Base-by-base conservation (phyloP, 2,329 filamentous ascomycete species). In the Claviceps digitariae region DNA sequence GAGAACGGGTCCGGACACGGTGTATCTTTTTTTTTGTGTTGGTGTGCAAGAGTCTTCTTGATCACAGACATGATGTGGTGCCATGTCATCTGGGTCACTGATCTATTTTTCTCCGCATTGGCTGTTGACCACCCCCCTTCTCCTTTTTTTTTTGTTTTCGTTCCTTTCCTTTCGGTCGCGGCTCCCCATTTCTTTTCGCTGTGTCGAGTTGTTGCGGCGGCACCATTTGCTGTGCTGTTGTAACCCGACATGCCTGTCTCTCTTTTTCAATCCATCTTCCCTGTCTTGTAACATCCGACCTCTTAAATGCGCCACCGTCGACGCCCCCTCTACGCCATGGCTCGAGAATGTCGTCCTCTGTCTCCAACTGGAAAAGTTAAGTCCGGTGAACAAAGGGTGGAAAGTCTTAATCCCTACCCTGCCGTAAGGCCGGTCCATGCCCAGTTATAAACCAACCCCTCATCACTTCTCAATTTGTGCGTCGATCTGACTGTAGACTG, bases 281-380 rank as follows among this genome's bases (percentile, higher is more conserved):
- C 40, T 41, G 21, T 29, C 44, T 17, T 43, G 45, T 41, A 48
- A 34, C 25, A 48, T 52, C 12, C 25, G 23, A 43, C 25, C 36
- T n/a, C 17, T 20, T 48, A 12, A 36, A 31, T 40, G 51, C 44
- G 51, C 36, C 25, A 23, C 15, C 31, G 43, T 47, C 17, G 31
- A 40, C 29, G 43, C 43, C 49, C 49, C 17, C 23, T 51, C 43
- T 27, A 31, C 50, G 50, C 31, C 50, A 52, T 47, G 50, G 31
- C 41, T 47, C 50, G 31, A 52, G 23, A 36, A 52, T 17, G 31
- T 40, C 20, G 43, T 38, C 43, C 17, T 44, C 48, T 25, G 34
- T 31, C 29, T 17, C 13, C 38, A 45, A 21, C 12, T 17, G 7
- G 31, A 29, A n/a, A 49, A 27, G 12, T 27, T 20, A n/a, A 50